phyloP scores from a whole-genome alignment of 2,329 filamentous ascomycete genomes.

The Nothopassalora personata region DNA sequence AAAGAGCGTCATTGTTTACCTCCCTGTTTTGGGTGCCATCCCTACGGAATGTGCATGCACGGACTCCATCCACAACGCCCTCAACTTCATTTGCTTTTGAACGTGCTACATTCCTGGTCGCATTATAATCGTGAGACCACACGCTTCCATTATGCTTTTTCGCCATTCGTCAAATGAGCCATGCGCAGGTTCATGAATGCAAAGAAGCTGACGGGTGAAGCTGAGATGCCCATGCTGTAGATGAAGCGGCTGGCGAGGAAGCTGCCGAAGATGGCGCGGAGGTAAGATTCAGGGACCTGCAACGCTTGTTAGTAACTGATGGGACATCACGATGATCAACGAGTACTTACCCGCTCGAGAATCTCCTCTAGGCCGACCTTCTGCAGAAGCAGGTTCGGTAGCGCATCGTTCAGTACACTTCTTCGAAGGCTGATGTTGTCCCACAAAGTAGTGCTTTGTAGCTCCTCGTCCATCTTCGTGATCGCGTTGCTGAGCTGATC shows the following conservation, averaged over 20 bases:
- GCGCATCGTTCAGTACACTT: conserved; percentile 74
- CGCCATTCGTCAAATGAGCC: conserved; percentile 30
- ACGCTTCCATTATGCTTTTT: background rate
- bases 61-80: background rate
- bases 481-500: conserved; percentile 89
- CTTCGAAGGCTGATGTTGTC: conserved; percentile 70
- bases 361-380: conserved; percentile 91
- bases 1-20: conserved; percentile 2
- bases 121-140: background rate
- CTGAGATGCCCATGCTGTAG: conserved; percentile 87
- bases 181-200: conserved; percentile 64
- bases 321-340: background rate
- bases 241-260: conserved; percentile 94
- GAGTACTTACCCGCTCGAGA: conserved; percentile 61
- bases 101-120: conserved; percentile 2
- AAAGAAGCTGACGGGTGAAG: conserved; percentile 97
- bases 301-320: background rate
- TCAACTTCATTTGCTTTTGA: background rate
- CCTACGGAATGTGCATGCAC: conserved; percentile 1
- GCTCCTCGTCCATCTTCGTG: conserved; percentile 91
- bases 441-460: conserved; percentile 92
- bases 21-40: background rate
- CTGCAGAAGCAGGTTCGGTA: conserved; percentile 75
- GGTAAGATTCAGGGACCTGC: conserved; percentile 80
- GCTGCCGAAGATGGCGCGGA: conserved; percentile 91